Evolutionary conservation across 1,139 yeast genomes (phyloP), one percentile per base, ranked within the genome.

Genomic region (Taiozyma sp.): DNA sequence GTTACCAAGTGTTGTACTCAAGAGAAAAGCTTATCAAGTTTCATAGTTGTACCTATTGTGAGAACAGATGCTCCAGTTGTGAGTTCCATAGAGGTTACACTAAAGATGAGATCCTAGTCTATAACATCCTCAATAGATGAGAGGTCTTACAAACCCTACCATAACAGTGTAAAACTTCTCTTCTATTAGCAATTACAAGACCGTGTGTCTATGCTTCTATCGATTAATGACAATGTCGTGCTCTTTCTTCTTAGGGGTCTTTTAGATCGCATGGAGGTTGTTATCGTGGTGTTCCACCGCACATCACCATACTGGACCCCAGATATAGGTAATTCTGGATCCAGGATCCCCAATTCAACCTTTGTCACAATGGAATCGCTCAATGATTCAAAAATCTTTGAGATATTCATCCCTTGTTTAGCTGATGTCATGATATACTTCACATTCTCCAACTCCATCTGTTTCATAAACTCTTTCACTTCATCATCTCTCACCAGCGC

Each of bases 351-450:
- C 43, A 73, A 63, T 55, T 74, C 78, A 19, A 75, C 65, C 54
- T 73, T 74, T 6, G 76, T 67, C 29, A 75, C 58, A 13, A 75
- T 69, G 61, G 69, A 70, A 21, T 64, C 63, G 0, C 74, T 67
- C 24, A 75, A 50, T 34, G 64, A 71, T 53, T 76, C 78, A 59
- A 83, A 83, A 11, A 83, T 78, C 53, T 79, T 83, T 55, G 78
- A 80, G 16, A 83, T 81, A 22, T 84, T 83, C 53, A 76, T 77
- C 13, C 86, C 86, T 0, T 82, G 74, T 47, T 79, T 67, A 2
- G 88, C 84, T 24, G 85, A 72, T 7, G 72, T 62, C 32, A 63
- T 58, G 13, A 74, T 55, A 42, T 70, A 63, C 39, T 73, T 71
- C 21, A 74, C 61, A 24, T 47, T 30, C n/a, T 37, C 41, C 14